Conservation (phyloP, 208 protist species). For the Leishmania mexicana region DNA sequence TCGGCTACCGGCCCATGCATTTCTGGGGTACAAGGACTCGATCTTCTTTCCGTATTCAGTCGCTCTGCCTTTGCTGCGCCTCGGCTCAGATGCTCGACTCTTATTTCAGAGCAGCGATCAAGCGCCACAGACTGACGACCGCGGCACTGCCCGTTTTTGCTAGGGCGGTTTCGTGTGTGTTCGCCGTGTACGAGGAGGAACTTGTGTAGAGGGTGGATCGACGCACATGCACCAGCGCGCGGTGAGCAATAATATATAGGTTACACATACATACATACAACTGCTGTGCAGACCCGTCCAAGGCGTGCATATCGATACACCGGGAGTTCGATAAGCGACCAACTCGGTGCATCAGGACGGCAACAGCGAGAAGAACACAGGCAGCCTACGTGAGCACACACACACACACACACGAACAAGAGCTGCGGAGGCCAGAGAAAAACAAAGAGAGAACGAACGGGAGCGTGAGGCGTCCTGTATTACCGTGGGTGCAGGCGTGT, state of each 20-base stretch:
- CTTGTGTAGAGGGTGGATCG: neutral
- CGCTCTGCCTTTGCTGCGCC: neutral
- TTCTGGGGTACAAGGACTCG: neutral
- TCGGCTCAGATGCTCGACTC: neutral
- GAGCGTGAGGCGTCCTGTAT: neutral
- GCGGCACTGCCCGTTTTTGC: neutral
- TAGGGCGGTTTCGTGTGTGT: neutral
- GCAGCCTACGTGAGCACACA: neutral
- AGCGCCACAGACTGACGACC: neutral
- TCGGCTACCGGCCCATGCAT: neutral
- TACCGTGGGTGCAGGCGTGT: neutral
- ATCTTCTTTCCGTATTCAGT: neutral
- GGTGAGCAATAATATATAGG: neutral
- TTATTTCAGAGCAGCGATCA: neutral
- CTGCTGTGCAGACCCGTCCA: neutral
- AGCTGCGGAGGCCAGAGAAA: neutral
- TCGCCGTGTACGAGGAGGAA: neutral
- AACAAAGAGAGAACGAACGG: neutral
- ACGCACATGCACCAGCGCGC: neutral
- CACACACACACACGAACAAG: constrained; percentile 2
- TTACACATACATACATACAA: neutral
- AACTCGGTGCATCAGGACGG: neutral
- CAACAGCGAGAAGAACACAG: neutral
- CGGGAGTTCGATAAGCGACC: neutral
- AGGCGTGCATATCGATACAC: neutral